Conservation (phyloP, 176 grass and related monocot genomes). For the Oryza australiensis region DNA sequence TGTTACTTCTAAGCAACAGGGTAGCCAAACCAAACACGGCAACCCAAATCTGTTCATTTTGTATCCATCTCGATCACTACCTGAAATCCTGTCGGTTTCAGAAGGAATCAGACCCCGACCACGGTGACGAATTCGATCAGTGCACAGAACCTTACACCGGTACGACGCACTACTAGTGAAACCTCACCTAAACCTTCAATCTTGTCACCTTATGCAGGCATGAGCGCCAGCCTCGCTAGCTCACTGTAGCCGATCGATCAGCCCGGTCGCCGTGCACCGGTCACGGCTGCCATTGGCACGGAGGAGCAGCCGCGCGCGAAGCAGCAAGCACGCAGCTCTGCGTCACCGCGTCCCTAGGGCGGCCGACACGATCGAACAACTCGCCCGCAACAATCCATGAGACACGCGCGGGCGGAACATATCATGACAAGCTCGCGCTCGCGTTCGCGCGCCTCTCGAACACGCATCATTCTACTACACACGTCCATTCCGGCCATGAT, state of each 20-base stretch:
- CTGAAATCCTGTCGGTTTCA: neutral
- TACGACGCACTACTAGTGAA: neutral
- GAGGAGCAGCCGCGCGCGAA: neutral
- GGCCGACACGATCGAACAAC: neutral
- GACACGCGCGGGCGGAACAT: neutral
- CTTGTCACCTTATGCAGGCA: neutral
- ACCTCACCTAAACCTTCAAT: neutral
- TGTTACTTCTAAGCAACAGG: neutral
- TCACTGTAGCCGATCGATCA: neutral
- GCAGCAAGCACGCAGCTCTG: neutral
- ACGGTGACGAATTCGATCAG: neutral
- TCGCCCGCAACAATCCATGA: neutral
- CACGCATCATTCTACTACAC: constrained; percentile 7
- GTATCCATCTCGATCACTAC: neutral
- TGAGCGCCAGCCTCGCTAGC: neutral
- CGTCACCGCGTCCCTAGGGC: too few species aligned
- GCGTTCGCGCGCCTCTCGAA: neutral
- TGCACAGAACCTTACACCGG: neutral
- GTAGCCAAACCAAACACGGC: neutral
- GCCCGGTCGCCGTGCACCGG: neutral
- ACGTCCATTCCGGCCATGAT: constrained; percentile 1
- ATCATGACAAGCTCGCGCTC: constrained; percentile 4
- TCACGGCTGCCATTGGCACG: neutral
- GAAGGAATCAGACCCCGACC: neutral
- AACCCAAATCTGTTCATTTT: neutral